phyloP scores from a whole-genome alignment of 2,329 filamentous ascomycete species.

The Fusarium armeniacum region DNA sequence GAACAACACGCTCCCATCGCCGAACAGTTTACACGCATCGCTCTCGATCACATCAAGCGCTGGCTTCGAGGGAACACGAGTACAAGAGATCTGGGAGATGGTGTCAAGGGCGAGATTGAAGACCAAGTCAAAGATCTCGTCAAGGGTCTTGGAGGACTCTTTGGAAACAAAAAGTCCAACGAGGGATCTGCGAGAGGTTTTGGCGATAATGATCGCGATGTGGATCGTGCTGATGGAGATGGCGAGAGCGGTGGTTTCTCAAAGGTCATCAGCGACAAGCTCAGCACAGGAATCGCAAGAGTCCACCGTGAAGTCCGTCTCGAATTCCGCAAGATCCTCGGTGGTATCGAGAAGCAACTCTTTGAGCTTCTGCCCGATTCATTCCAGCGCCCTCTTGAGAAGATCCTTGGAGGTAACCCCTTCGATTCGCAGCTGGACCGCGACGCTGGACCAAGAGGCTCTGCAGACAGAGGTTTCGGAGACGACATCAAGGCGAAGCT shows the following conservation, averaged over 20 bases:
- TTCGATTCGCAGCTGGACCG: slow-evolving; percentile 61
- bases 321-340: slow-evolving; percentile 62
- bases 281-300: slow-evolving; percentile 60
- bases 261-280: slow-evolving; percentile 62
- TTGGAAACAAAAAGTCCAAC: slow-evolving; percentile 56
- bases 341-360: slow-evolving; percentile 61
- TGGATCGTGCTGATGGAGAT: slow-evolving; percentile 47
- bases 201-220: slow-evolving; percentile 46
- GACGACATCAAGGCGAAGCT: slow-evolving; percentile 62
- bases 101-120: slow-evolving; percentile 60
- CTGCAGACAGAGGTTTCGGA: slow-evolving; percentile 57
- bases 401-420: slow-evolving; percentile 62
- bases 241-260: slow-evolving; percentile 56
- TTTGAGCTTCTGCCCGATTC: slow-evolving; percentile 61
- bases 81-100: slow-evolving; percentile 59
- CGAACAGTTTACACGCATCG: slow-evolving; percentile 62
- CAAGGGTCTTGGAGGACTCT: slow-evolving; percentile 59
- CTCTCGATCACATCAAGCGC: slow-evolving; percentile 62
- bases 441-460: slow-evolving; percentile 45
- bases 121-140: slow-evolving; percentile 62
- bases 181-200: slow-evolving; percentile 53
- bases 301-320: slow-evolving; percentile 62
- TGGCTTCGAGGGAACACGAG: slow-evolving; percentile 61
- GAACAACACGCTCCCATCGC: slow-evolving; percentile 61
- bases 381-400: slow-evolving; percentile 61